phyloP scores from a whole-genome alignment of 2,329 filamentous ascomycete genomes.

The Pseudopyrenochaeta lycopersici region DNA sequence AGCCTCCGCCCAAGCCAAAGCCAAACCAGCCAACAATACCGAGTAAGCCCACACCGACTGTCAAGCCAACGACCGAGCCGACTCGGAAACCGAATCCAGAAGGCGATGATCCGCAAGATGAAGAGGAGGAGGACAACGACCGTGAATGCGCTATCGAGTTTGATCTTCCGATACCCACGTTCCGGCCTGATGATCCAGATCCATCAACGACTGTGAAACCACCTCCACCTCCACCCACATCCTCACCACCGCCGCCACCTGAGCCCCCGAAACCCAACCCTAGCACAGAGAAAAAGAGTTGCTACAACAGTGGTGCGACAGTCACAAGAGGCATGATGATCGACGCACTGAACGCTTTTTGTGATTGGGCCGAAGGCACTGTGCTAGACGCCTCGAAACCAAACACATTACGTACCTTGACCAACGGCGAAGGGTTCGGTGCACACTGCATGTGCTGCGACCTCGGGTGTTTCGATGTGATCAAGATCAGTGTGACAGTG shows the following conservation, averaged over 20 bases:
- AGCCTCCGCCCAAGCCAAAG: not conserved
- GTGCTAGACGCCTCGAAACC: not conserved
- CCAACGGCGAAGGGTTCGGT: not conserved
- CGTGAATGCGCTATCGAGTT: constrained; percentile 1
- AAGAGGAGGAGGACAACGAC: constrained; percentile 4
- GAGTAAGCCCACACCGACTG: not conserved
- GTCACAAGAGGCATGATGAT: constrained; percentile 2
- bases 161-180: constrained; percentile 1
- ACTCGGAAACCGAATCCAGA: not conserved
- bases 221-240: not conserved
- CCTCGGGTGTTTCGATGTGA: not conserved
- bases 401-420: not conserved
- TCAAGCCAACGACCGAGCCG: not conserved
- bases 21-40: not conserved
- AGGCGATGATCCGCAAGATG: constrained; percentile 2
- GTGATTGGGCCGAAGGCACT: constrained; percentile 1
- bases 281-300: not conserved
- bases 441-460: not conserved
- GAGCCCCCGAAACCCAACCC: not conserved
- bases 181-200: not conserved
- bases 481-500: not conserved
- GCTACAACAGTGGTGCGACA: not conserved
- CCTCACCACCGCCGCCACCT: not conserved
- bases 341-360: not conserved
- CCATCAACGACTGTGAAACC: not conserved